These are phyloP conservation scores for Globisporangium recalcitrans DNA, from an alignment of 352 stramenopile genomes.

Conservation along the genomic window DNA sequence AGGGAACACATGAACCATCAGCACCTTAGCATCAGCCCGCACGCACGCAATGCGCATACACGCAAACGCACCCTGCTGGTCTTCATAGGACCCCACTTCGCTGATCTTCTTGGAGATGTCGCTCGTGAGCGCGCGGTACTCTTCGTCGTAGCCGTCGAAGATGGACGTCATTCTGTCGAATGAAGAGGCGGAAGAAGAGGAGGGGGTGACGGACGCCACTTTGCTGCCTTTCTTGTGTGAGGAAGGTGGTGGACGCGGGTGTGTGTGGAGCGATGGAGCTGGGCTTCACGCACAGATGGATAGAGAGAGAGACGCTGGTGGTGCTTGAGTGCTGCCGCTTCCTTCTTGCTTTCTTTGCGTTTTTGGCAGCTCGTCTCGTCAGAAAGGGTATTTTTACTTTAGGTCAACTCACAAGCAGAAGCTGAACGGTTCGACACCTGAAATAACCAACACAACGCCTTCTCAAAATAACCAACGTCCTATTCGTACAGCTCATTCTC, in stretches of 20 bases:
- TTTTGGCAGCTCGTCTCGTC: background rate
- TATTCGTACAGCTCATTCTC: background rate
- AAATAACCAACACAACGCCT: background rate
- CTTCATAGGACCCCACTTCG: conserved; percentile 82
- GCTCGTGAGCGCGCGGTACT: conserved; percentile 77
- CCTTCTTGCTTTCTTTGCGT: conserved; percentile 4
- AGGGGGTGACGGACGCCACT: conserved; percentile 7
- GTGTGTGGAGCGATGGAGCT: background rate
- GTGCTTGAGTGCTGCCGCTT: background rate
- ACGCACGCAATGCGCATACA: background rate
- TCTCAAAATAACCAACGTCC: too few species aligned
- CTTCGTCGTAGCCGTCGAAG: conserved; percentile 87
- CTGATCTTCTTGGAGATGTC: conserved; percentile 88
- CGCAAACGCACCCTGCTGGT: conserved; percentile 52
- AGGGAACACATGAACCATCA: background rate
- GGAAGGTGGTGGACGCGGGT: background rate
- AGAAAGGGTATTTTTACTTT: conserved; percentile 13
- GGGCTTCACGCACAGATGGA: background rate
- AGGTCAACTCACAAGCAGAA: background rate
- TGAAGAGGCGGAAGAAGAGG: background rate
- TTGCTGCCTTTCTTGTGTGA: background rate
- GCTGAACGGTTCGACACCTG: background rate
- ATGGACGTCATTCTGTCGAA: conserved; percentile 76
- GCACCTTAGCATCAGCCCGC: background rate
- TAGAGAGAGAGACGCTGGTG: background rate